Evolutionary conservation across 177 flowering plant species (phyloP).

Genomic region (Vitis hybrid): DNA sequence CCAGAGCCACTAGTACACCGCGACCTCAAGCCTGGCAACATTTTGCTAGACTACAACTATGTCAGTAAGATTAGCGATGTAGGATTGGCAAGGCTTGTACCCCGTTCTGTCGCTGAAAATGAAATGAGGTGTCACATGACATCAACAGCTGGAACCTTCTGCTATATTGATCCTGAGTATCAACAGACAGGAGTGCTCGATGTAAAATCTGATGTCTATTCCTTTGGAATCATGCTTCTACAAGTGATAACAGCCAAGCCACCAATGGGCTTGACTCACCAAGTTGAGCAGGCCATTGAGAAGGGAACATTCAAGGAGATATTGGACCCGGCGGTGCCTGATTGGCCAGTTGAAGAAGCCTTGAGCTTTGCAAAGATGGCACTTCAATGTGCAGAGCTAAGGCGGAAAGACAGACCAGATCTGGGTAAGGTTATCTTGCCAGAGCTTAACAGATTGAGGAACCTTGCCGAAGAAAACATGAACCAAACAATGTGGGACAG

Average conservation of each 20-base stretch:
- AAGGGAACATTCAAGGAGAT: conserved; percentile 26
- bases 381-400: conserved; percentile 41
- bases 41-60: conserved; percentile 42
- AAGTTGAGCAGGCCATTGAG: conserved; percentile 36
- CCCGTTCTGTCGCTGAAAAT: conserved; percentile 36
- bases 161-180: conserved; percentile 54
- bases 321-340: conserved; percentile 39
- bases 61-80: conserved; percentile 47
- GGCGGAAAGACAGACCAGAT: conserved; percentile 52
- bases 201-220: conserved; percentile 44
- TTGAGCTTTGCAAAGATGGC: conserved; percentile 34
- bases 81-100: conserved; percentile 48
- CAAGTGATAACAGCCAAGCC: conserved; percentile 38
- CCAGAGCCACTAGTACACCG: conserved; percentile 57
- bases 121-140: conserved; percentile 38
- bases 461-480: conserved; percentile 29
- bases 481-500: not conserved
- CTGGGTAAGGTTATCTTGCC: conserved; percentile 34
- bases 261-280: conserved; percentile 44
- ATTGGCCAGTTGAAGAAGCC: conserved; percentile 45
- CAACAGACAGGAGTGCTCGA: conserved; percentile 56
- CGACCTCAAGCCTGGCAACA: conserved; percentile 52
- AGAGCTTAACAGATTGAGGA: conserved; percentile 31
- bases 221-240: conserved; percentile 43
- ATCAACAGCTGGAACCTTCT: conserved; percentile 50